A percentile compares a stretch with the other conserved stretches of the same genome.
phyloP scores from a whole-genome alignment of 2,329 filamentous ascomycete species.

The Lachnellula hyalina region DNA sequence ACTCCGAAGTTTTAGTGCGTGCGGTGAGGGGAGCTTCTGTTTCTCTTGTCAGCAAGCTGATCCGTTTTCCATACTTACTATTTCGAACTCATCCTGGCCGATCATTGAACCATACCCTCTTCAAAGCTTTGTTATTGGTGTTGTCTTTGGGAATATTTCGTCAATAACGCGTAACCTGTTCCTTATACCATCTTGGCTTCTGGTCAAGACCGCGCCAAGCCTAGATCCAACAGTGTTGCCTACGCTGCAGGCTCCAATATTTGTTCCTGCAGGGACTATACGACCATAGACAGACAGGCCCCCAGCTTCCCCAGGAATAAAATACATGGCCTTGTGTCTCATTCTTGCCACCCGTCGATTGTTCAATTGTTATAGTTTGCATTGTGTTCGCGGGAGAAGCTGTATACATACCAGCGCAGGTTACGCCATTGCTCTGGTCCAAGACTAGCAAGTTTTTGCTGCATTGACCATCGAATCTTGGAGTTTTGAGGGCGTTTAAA shows the following conservation, averaged over 20 bases:
- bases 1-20: constrained; percentile 1
- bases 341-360: constrained; percentile 1
- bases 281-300: neutral
- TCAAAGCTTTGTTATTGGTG: neutral
- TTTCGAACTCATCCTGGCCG: neutral
- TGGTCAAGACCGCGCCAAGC: neutral
- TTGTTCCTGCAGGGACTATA: constrained; percentile 18
- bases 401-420: neutral
- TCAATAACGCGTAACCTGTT: neutral
- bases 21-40: neutral
- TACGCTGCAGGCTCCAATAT: constrained; percentile 22
- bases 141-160: neutral
- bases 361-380: constrained; percentile 8
- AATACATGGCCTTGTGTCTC: constrained; percentile 11
- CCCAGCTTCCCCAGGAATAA: constrained; percentile 8
- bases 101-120: neutral
- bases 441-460: neutral
- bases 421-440: neutral
- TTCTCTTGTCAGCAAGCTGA: neutral
- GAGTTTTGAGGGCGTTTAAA: neutral
- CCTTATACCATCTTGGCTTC: neutral
- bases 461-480: neutral
- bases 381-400: too few relatives aligned
- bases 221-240: constrained; percentile 20
- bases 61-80: neutral